Base-by-base conservation (phyloP, 208 protist genomes). In the Crithidia acanthocephali region DNA sequence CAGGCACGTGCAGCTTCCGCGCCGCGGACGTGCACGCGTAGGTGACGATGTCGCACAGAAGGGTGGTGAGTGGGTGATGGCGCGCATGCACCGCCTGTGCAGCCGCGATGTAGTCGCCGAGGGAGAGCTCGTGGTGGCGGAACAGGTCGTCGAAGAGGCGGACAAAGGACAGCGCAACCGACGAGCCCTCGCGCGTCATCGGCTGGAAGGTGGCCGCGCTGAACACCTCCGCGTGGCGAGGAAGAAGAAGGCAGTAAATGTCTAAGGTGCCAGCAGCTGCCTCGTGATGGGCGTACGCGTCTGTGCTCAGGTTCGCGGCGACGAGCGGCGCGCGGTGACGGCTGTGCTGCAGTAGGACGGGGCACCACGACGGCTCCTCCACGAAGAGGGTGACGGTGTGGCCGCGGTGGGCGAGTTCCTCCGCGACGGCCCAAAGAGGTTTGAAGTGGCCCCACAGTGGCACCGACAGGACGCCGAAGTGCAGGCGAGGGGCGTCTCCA, bases 321-420 rank as follows among this genome's bases (percentile, higher is more conserved):
- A 25, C 15, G 22, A 53, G 42, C 20, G 59, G 44, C 1, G 16
- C 28, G 23, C 44, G 22, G 44, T 65, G 59, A 3, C 47, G 63
- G 40, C 33, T 69, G 28, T 68, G 56, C 6, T 25, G 45, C 56
- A 80, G 50, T 1, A 75, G 28, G 25, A 59, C 55, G n/a, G 70
- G 33, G 72, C 84, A 89, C 84, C 84, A 89, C 33, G 35, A 32
- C 7, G 44, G 52, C 23, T 74, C 72, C 68, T 90, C 81, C 22
- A 83, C 72, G 57, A 90, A 78, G 16, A 77, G 78, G 2, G 85
- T 79, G 16, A 87, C 79, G 33, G 74, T 72, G 73, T 90, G 85
- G 15, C 85, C 79, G 33, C 85, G 85, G 27, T 60, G 61, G 2
- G 74, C 66, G 15, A 90, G 79, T 40, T 84, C 79, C 52, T 86